Percentiles rank a stretch among this genome's conserved stretches.
Conservation (phyloP, 1,139 yeast species). For the Wickerhamomyces sp. region DNA sequence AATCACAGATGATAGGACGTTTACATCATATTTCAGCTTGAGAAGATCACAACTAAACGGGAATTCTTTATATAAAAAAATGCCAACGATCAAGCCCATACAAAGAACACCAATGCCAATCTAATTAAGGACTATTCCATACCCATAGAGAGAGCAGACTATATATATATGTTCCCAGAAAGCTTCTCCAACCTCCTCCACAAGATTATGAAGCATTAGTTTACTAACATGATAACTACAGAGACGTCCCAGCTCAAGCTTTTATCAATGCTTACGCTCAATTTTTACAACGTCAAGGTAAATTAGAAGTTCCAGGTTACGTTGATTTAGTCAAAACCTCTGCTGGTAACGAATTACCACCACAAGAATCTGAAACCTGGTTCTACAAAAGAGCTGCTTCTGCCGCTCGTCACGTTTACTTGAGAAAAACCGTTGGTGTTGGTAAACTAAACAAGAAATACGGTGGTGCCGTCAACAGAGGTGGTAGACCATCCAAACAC, state of each 20-base stretch:
- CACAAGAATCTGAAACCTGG: conserved; percentile 99
- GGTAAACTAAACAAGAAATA: conserved; percentile 98
- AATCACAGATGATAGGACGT: too few species aligned
- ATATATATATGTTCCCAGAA: background rate
- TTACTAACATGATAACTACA: conserved; percentile 30
- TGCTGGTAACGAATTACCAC: conserved; percentile 98
- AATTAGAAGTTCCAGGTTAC: conserved; percentile 99
- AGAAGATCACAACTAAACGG: too few species aligned
- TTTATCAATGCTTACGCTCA: conserved; percentile 99
- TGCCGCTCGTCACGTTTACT: conserved; percentile 99
- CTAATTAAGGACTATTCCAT: too few species aligned
- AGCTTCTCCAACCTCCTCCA: background rate
- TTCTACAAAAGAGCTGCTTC: conserved; percentile 99
- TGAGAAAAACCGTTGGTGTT: conserved; percentile 99
- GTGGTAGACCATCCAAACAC: conserved; percentile 98
- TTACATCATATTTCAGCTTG: too few species aligned
- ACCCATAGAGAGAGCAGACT: too few species aligned
- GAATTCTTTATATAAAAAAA: too few species aligned
- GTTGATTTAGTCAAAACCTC: conserved; percentile 99
- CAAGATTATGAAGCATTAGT: background rate
- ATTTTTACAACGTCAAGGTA: conserved; percentile 99
- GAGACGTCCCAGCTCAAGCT: conserved; percentile 99
- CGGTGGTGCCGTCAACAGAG: conserved; percentile 99
- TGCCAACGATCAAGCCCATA: too few species aligned
- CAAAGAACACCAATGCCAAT: too few species aligned